Percentiles rank a stretch among this genome's conserved stretches.
Conservation (phyloP, 768 basidiomycete genomes). For the Russula sp. region DNA sequence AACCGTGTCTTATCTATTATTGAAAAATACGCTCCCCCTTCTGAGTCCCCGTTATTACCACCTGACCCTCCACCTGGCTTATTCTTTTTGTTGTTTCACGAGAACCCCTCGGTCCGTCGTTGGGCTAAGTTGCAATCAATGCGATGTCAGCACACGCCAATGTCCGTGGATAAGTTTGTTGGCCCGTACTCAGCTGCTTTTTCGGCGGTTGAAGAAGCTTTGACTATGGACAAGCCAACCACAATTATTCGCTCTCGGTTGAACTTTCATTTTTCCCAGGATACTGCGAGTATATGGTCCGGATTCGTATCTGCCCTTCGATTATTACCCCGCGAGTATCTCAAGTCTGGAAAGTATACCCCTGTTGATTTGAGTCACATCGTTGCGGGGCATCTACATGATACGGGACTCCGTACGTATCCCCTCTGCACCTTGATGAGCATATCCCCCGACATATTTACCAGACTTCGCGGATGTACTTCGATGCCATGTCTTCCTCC, state of each 20-base stretch:
- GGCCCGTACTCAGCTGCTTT: conserved; percentile 42
- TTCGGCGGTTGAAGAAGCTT: conserved; percentile 30
- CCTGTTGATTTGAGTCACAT: conserved; percentile 42
- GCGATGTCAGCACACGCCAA: conserved; percentile 34
- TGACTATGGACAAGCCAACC: conserved; percentile 5
- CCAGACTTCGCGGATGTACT: conserved; percentile 56
- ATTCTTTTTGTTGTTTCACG: conserved; percentile 49
- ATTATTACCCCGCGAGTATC: conserved; percentile 41
- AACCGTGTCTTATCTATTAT: conserved; percentile 39
- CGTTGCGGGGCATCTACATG: conserved; percentile 55
- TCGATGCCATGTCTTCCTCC: conserved; percentile 49
- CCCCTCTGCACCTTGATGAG: conserved; percentile 17
- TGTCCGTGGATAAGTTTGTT: conserved; percentile 41
- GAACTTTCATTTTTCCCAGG: conserved; percentile 29
- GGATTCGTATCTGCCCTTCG: conserved; percentile 40
- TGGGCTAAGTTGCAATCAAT: conserved; percentile 51
- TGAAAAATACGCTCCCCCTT: conserved; percentile 32
- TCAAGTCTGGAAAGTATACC: conserved; percentile 31
- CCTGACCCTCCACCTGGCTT: conserved; percentile 51
- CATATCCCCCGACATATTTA: conserved; percentile 1
- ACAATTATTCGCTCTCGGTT: neutral
- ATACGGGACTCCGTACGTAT: conserved; percentile 52
- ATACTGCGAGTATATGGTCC: conserved; percentile 47
- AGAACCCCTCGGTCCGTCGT: conserved; percentile 40
- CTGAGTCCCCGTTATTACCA: conserved; percentile 44